These are phyloP conservation scores for Cordyceps javanica DNA, from an alignment of 2,329 filamentous ascomycete genomes.

Conservation along the genomic window DNA sequence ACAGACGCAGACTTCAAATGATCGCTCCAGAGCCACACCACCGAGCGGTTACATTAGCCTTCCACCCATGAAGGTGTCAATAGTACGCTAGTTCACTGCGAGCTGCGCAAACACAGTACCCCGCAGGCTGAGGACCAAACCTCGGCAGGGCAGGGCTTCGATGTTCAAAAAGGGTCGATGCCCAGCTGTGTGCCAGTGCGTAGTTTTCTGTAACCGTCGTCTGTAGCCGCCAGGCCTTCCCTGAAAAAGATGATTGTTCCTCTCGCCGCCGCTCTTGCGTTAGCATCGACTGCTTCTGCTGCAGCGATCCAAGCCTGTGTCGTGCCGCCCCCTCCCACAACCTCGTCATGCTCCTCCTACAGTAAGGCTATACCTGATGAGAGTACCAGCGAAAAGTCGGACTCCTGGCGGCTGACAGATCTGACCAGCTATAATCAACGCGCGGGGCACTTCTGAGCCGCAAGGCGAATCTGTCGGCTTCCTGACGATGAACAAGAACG, in stretches of 20 bases:
- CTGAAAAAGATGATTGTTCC: not conserved
- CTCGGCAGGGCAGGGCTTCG: not conserved
- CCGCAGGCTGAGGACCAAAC: constrained; percentile 3
- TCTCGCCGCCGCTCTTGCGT: not conserved
- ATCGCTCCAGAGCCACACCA: not conserved
- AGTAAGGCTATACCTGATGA: not conserved
- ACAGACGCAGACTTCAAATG: not conserved
- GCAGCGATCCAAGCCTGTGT: not conserved
- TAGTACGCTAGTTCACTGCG: not conserved
- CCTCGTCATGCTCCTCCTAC: constrained; percentile 8
- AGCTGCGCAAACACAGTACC: not conserved
- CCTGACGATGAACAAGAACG: constrained; percentile 11
- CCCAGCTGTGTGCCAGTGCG: not conserved
- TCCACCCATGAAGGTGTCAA: not conserved
- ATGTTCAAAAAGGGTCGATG: not conserved
- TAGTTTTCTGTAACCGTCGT: not conserved
- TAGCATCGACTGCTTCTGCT: constrained; percentile 1
- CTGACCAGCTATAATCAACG: constrained; percentile 12
- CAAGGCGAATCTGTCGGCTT: constrained; percentile 12
- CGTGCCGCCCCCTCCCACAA: not conserved
- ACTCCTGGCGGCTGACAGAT: not conserved
- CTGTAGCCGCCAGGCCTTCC: not conserved
- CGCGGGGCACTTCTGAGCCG: constrained; percentile 10
- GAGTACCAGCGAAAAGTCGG: not conserved
- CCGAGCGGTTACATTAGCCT: not conserved